Evolutionary conservation across 176 grass and related monocot genomes (phyloP), one percentile per base, ranked within the genome.

Genomic region (Juncus effusus): DNA sequence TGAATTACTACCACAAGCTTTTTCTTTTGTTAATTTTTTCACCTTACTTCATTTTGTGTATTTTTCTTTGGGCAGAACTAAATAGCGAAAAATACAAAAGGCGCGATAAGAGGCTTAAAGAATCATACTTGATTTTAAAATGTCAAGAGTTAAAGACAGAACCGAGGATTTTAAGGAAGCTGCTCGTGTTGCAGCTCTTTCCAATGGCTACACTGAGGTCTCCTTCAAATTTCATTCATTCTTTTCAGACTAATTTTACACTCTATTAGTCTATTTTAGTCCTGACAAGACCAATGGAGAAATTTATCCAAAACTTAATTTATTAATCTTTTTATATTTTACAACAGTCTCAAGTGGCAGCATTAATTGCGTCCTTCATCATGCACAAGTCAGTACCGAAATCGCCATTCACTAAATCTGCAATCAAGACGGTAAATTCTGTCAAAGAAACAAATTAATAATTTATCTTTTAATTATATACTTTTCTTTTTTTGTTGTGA

Each of bases 131-230:
- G 44, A 47, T 16, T 62, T 51, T 69, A 28, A 15, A 59, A 99
- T 93, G 94, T 77, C 88, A 54, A 79, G 75, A 75, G 72, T 84
- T 51, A 87, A 76, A 78, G 85, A 97, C 60, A 83, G 88, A 78
- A 89, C 68, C 12, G 94, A 92, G 64, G 88, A 97, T 69, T 92
- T 82, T 59, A 97, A 89, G 69, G 88, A 92, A 56, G 66, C 80
- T 61, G 67, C 88, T 2, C 88, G 78, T 62, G 72, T 81, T 60
- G 85, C 75, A 16, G 85, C 83, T 62, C 76, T 84, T 60, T 72
- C 78, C 61, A 62, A 82, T 70, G 85, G 83, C 7, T 93, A 89
- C 64, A 76, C 67, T 60, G 85, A 93, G 83, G 93, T 97, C 62
- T 55, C 19, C 19, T 28, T 28, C 19, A 28, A 28, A 28, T 28